Evolutionary conservation across 1,284 basidiomycete genomes (phyloP).

Genomic region (Ceratobasidium sp.): DNA sequence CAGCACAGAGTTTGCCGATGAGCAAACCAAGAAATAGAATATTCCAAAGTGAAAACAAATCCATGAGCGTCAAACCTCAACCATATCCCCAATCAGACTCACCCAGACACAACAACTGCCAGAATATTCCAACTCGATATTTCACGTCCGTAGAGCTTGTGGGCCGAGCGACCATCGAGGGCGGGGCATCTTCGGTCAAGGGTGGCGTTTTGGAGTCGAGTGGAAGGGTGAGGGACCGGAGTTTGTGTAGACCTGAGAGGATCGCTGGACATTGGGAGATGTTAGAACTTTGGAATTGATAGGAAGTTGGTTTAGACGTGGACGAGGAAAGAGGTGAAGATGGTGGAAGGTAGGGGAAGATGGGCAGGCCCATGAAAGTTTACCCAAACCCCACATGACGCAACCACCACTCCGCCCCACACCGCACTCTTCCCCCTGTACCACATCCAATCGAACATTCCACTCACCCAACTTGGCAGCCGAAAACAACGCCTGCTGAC

Average conservation of each 20-base stretch:
- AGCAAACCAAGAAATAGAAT: no score
- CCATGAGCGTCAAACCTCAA: background rate
- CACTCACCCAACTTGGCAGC: conserved; percentile 41
- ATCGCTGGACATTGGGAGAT: background rate
- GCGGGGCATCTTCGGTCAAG: background rate
- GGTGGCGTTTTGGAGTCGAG: background rate
- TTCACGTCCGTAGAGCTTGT: conserved; percentile 9
- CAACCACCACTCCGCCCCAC: background rate
- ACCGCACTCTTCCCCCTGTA: no score
- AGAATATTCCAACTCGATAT: conserved; percentile 23
- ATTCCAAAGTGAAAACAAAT: background rate
- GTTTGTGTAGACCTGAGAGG: conserved; percentile 24
- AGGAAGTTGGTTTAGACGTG: no score
- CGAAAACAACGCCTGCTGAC: conserved; percentile 31
- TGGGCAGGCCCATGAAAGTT: background rate
- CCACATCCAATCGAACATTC: no score
- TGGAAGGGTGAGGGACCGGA: conserved; percentile 18
- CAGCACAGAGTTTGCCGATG: no score
- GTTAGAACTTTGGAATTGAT: background rate
- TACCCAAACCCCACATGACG: background rate
- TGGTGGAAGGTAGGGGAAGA: background rate
- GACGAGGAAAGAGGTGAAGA: no score
- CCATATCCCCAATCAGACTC: background rate
- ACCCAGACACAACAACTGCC: conserved; percentile 41
- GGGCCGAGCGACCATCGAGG: conserved; percentile 4